Conservation (phyloP, 225 moss, liverwort and hornwort species). For the Rhytidiadelphus loreus region DNA sequence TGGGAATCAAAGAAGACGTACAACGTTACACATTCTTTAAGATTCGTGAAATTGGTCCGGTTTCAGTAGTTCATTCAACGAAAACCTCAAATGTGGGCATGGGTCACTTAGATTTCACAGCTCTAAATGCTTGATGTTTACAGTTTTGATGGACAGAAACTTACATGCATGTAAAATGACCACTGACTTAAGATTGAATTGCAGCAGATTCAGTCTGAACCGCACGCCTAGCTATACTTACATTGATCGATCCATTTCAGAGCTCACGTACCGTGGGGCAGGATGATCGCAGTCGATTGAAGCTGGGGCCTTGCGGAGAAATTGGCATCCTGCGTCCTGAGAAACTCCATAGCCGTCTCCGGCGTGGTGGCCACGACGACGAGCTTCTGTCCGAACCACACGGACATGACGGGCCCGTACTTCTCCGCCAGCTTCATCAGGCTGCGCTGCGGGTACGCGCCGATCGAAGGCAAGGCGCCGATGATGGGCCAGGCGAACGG, state of each 20-base stretch:
- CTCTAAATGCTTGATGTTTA: background rate
- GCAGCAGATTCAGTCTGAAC: no score
- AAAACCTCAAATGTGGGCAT: no score
- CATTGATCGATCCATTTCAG: background rate
- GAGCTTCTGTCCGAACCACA: slow-evolving; percentile 11
- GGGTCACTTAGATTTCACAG: background rate
- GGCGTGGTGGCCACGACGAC: background rate
- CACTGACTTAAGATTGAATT: background rate
- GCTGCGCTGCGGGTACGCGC: background rate
- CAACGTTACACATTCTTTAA: background rate
- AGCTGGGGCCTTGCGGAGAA: slow-evolving; percentile 5
- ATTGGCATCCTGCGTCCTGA: slow-evolving; percentile 13
- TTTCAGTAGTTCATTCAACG: background rate
- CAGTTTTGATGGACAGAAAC: no score
- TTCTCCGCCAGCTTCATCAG: background rate
- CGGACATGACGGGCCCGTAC: slow-evolving; percentile 8
- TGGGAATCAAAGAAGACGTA: background rate
- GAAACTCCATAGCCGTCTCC: slow-evolving; percentile 9
- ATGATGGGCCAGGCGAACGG: slow-evolving; percentile 10
- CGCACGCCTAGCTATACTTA: no score
- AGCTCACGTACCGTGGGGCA: background rate
- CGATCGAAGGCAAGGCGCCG: background rate
- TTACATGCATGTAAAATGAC: background rate
- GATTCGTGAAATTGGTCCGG: background rate
- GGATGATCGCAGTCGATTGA: background rate